Conservation (phyloP, 805 yeast species). For the Candida pini region DNA sequence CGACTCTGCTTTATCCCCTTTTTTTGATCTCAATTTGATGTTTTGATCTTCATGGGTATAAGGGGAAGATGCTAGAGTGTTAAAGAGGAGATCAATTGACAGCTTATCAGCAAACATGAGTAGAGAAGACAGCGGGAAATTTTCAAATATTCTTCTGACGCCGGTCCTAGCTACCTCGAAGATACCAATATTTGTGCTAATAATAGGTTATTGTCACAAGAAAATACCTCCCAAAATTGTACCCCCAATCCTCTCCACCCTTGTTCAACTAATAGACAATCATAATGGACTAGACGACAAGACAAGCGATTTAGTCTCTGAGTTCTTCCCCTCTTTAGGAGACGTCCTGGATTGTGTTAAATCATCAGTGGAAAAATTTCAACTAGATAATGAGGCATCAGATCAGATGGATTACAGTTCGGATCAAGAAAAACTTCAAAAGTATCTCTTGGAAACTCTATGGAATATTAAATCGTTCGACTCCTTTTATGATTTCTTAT, state of each 20-base stretch:
- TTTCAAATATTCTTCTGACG: too few relatives aligned
- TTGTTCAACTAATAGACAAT: conserved; percentile 38
- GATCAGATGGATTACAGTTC: conserved; percentile 3
- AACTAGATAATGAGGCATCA: conserved; percentile 2
- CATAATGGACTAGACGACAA: conserved; percentile 13
- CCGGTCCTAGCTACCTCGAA: conserved; percentile 49
- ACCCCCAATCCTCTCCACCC: conserved; percentile 34
- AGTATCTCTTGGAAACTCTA: conserved; percentile 29
- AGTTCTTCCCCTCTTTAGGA: conserved; percentile 22
- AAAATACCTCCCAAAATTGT: conserved; percentile 32
- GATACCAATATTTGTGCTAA: conserved; percentile 42
- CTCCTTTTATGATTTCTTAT: conserved; percentile 35
- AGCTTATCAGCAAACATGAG: too few relatives aligned
- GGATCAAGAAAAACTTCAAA: conserved; percentile 22
- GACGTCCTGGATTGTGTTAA: conserved; percentile 16
- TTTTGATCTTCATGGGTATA: too few relatives aligned
- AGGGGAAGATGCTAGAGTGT: too few relatives aligned
- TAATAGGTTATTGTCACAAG: conserved; percentile 41
- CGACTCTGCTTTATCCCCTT: too few relatives aligned
- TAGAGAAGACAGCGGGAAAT: too few relatives aligned
- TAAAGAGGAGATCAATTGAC: too few relatives aligned
- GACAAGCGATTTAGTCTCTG: conserved; percentile 10
- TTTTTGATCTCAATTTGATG: too few relatives aligned
- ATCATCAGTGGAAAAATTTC: conserved; percentile 8
- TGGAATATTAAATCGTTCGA: conserved; percentile 50